Conservation (phyloP, 192 early-diverging fungal species). For the Dissophora ornata region DNA sequence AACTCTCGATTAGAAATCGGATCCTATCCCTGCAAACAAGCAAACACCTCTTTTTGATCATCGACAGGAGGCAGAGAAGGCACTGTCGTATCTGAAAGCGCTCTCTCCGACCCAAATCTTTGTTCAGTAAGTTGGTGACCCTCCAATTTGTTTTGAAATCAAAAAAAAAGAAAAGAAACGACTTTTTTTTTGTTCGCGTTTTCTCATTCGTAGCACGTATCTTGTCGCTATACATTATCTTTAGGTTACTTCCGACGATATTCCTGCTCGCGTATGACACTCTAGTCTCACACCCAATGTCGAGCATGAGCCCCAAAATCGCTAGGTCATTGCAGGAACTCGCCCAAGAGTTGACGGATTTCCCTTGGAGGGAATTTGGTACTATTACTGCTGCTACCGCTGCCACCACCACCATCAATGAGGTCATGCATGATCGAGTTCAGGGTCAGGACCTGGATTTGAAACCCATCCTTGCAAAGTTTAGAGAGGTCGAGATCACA, state of each 20-base stretch:
- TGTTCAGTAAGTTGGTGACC: constrained; percentile 44
- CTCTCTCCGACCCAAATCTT: constrained; percentile 14
- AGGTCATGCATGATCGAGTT: neutral
- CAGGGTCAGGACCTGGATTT: constrained; percentile 12
- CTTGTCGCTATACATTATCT: too few species aligned
- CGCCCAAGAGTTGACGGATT: constrained; percentile 44
- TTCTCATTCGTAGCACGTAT: constrained; percentile 1
- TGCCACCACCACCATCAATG: too few species aligned
- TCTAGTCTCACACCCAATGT: constrained; percentile 67
- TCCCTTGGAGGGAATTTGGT: constrained; percentile 57
- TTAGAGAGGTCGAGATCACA: constrained; percentile 54
- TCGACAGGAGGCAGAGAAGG: constrained; percentile 75
- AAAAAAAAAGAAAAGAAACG: neutral
- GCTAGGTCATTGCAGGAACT: constrained; percentile 43
- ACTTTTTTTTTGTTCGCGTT: neutral
- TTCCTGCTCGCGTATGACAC: constrained; percentile 82
- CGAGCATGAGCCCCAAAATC: constrained; percentile 50
- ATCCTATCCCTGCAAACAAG: constrained; percentile 66
- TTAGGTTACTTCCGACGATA: constrained; percentile 78
- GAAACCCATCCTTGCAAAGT: constrained; percentile 35
- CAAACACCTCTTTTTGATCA: constrained; percentile 87
- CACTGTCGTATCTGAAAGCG: constrained; percentile 63
- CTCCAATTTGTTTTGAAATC: neutral
- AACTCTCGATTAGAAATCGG: constrained; percentile 60
- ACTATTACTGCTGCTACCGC: too few species aligned